Percentiles rank a stretch among this genome's conserved stretches.
Evolutionary conservation across 805 yeast species (phyloP).

Genomic region (Saccharomycopsis sp.): DNA sequence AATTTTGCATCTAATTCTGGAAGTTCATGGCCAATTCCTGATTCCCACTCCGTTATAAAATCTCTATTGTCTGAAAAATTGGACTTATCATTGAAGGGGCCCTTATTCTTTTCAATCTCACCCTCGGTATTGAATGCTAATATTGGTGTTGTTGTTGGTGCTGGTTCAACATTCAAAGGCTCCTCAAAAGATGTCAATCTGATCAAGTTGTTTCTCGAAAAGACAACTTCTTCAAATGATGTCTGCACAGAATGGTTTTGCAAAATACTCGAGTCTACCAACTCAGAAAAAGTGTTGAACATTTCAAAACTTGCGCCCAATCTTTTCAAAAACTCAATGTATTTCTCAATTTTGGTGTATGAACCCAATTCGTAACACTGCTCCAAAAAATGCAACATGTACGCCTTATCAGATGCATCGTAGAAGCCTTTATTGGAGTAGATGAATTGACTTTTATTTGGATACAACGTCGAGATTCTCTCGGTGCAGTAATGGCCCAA

Average conservation of each 20-base stretch:
- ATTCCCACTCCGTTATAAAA: constrained; percentile 12
- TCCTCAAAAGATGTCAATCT: too few species aligned
- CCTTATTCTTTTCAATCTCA: not conserved
- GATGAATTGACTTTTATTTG: constrained; percentile 2
- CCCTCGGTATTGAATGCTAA: constrained; percentile 13
- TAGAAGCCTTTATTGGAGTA: constrained; percentile 14
- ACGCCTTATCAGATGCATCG: constrained; percentile 5
- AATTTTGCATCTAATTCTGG: not conserved
- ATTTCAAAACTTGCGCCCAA: constrained; percentile 15
- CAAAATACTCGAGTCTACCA: constrained; percentile 2
- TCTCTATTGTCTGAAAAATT: constrained; percentile 19
- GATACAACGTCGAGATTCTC: constrained; percentile 12
- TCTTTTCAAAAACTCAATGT: constrained; percentile 15
- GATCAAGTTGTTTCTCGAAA: too few species aligned
- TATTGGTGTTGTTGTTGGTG: not conserved
- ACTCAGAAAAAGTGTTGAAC: constrained; percentile 4
- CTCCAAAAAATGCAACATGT: constrained; percentile 10
- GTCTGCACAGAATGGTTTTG: too few species aligned
- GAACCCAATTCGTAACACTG: constrained; percentile 13
- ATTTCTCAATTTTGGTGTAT: constrained; percentile 19
- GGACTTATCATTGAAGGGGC: not conserved
- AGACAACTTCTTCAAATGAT: too few species aligned
- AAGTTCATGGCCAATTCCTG: constrained; percentile 1
- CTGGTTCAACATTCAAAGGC: too few species aligned
- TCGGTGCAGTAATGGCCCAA: constrained; percentile 13